Base-by-base conservation (phyloP, 139 green algal genomes). In the Chlorella sorokiniana region DNA sequence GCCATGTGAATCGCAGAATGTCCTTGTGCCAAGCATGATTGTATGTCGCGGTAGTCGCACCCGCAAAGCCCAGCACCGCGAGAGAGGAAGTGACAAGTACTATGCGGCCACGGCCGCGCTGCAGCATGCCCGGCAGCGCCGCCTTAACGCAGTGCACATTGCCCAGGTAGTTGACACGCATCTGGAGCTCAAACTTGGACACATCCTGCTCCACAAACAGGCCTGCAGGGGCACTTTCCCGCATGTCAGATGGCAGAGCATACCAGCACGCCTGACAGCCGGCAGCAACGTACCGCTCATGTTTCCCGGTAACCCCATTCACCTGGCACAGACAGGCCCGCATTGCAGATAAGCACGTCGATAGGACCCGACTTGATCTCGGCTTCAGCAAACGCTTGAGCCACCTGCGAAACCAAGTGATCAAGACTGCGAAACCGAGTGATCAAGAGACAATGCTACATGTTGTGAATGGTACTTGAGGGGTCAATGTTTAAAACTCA, bases 81-180 rank as follows among this genome's bases (percentile, higher is more conserved):
- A 95, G 85, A 10, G 87, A 86, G 0, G 89, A 94, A 1, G 87
- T 74, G 14, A 96, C 65, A 33, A 96, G 37, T 33, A 88, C 78
- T 33, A 97, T 84, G 75, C 94, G 88, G 16, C 94, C 93, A 18
- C 35, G n/a, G 52, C 87, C 81, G 2, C 92, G 81, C 22, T 70
- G 33, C 22, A 96, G 62, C 94, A 98, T 97, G 68, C 80, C 76
- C 4, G 86, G 79, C 56, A 94, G 91, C 65, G 91, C 81, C 2
- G 85, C 86, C 56, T 94, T 90, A 8, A 90, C 70, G 22, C 81
- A 84, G 68, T 92, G 59, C 27, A 96, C 76, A 9, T 73, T 88
- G 65, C 94, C 94, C 35, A 96, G 78, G 85, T 95, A 97, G 78
- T 98, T 97, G 56, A 98, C 80, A 4, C 88, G 54, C 92, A 97